Evolutionary conservation across 1,139 yeast genomes (phyloP).

Genomic region (Yamadazyma kanchanaburiensis): DNA sequence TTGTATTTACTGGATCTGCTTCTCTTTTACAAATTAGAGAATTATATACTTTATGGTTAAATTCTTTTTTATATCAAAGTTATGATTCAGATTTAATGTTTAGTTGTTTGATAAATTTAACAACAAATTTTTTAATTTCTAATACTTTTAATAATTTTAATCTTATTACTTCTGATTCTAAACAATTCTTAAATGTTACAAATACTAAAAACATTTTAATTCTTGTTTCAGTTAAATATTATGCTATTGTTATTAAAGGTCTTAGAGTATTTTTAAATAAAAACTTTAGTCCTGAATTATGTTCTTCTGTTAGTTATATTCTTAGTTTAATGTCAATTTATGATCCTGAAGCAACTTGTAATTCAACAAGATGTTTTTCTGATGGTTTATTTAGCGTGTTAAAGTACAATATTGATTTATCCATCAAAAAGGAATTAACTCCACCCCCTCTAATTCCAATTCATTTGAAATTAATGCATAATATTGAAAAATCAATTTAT

Average conservation of each 20-base stretch:
- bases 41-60: constrained; percentile 34
- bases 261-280: constrained; percentile 28
- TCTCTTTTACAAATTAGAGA: constrained; percentile 27
- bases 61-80: constrained; percentile 28
- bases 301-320: constrained; percentile 38
- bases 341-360: constrained; percentile 43
- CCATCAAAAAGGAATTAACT: constrained; percentile 15
- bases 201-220: constrained; percentile 24
- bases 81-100: constrained; percentile 27
- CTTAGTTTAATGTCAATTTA: constrained; percentile 42
- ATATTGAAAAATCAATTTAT: constrained; percentile 34
- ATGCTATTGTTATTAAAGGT: constrained; percentile 35
- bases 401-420: constrained; percentile 24
- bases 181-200: constrained; percentile 14
- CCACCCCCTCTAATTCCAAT: constrained; percentile 26
- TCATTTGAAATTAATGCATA: constrained; percentile 36
- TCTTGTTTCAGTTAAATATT: constrained; percentile 31
- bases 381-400: constrained; percentile 42
- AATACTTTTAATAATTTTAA: constrained; percentile 24
- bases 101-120: constrained; percentile 36
- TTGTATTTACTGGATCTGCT: constrained; percentile 26
- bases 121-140: constrained; percentile 39
- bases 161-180: constrained; percentile 9
- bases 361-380: constrained; percentile 37
- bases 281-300: constrained; percentile 29